Percentiles rank a stretch among this genome's conserved stretches.
Evolutionary conservation across 2,329 filamentous ascomycete genomes (phyloP).

Genomic region (Incumbomyces lentus): DNA sequence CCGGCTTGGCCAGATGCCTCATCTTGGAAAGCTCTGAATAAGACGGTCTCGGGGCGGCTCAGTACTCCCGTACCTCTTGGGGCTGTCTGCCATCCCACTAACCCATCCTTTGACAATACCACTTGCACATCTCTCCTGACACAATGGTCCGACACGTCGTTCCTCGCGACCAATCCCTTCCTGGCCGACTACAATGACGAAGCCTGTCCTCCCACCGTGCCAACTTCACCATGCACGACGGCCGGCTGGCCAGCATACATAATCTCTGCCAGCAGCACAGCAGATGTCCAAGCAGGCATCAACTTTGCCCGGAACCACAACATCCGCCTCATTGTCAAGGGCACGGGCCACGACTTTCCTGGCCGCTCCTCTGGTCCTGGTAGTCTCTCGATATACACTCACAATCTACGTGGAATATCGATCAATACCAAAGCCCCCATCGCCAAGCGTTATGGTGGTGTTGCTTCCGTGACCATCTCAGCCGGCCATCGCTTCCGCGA

Average conservation of each 20-base stretch:
- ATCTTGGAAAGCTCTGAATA: conserved; percentile 30
- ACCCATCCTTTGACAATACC: conserved; percentile 23
- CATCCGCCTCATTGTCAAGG: conserved; percentile 40
- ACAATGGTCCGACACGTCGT: conserved; percentile 28
- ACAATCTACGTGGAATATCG: not conserved
- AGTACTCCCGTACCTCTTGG: conserved; percentile 32
- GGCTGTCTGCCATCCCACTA: conserved; percentile 34
- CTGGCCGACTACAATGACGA: conserved; percentile 39
- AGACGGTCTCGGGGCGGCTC: conserved; percentile 28
- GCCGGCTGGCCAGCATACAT: conserved; percentile 27
- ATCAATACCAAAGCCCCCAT: not conserved
- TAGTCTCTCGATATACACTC: conserved; percentile 7
- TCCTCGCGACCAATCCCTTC: conserved; percentile 32
- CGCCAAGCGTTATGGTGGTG: conserved; percentile 8
- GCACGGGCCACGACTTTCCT: conserved; percentile 45
- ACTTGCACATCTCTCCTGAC: conserved; percentile 26
- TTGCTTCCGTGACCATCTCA: conserved; percentile 43
- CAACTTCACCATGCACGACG: conserved; percentile 21
- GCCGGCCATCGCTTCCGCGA: conserved; percentile 46
- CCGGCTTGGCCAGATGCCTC: conserved; percentile 27
- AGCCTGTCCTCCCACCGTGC: conserved; percentile 36
- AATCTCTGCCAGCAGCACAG: conserved; percentile 27
- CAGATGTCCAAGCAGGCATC: conserved; percentile 29
- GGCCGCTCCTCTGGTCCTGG: conserved; percentile 10
- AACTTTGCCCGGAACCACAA: conserved; percentile 28